phyloP scores from a whole-genome alignment of 371 early-diverging fungal genomes.

The Lichtheimia hyalospora region DNA sequence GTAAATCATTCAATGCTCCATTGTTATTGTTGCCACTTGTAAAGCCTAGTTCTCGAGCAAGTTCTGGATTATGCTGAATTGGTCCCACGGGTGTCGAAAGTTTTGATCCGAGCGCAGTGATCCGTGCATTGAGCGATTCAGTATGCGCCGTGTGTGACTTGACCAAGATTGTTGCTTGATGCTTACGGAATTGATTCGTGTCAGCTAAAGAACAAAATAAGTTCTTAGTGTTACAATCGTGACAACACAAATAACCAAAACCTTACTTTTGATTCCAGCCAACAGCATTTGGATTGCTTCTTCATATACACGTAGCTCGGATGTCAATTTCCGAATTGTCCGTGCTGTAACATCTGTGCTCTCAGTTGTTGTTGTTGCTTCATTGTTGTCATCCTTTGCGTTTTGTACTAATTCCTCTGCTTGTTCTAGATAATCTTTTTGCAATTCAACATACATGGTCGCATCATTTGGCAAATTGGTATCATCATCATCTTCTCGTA shows the following conservation, averaged over 20 bases:
- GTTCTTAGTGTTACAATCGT: not conserved
- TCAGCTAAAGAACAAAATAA: conserved; percentile 43
- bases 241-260: not conserved
- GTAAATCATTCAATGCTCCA: not conserved
- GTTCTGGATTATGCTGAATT: conserved; percentile 33
- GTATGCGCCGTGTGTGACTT: conserved; percentile 50
- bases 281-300: conserved; percentile 62
- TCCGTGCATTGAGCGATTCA: conserved; percentile 39
- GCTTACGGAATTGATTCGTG: conserved; percentile 51
- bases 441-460: conserved; percentile 10
- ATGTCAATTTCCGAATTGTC: conserved; percentile 19
- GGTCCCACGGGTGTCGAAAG: conserved; percentile 37
- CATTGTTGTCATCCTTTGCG: conserved; percentile 5
- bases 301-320: conserved; percentile 54
- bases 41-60: conserved; percentile 46
- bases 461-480: not conserved
- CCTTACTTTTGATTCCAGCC: conserved; percentile 63
- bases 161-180: conserved; percentile 48
- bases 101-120: conserved; percentile 28
- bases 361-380: conserved; percentile 4
- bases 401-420: conserved; percentile 44
- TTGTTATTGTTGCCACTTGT: conserved; percentile 3
- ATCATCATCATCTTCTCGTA: conserved; percentile 12
- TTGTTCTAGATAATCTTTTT: conserved; percentile 38
- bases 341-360: conserved; percentile 2